Evolutionary conservation across 1,284 basidiomycete genomes (phyloP).

Genomic region (Cutaneotrichosporon cutaneum): DNA sequence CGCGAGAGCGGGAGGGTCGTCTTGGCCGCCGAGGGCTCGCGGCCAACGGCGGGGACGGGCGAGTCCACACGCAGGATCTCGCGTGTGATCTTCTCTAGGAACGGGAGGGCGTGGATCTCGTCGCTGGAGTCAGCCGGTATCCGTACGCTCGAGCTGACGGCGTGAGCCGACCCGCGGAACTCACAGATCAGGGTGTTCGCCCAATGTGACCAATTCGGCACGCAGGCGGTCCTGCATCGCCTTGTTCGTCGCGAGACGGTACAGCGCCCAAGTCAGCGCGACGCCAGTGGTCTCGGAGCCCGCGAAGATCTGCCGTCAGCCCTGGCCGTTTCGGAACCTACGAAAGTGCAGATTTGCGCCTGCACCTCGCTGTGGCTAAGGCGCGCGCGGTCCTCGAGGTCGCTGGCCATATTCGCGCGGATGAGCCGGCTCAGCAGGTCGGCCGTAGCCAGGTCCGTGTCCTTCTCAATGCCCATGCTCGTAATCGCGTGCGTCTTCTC

Average conservation of each 20-base stretch:
- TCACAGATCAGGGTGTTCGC: conserved; percentile 2
- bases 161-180: neutral
- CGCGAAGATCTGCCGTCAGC: conserved; percentile 40
- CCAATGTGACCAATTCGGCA: conserved; percentile 54
- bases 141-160: neutral
- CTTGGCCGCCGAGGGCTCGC: conserved; percentile 57
- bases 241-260: conserved; percentile 62
- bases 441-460: conserved; percentile 54
- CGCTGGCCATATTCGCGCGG: conserved; percentile 61
- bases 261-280: conserved; percentile 70
- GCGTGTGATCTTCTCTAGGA: conserved; percentile 64
- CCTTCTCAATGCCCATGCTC: conserved; percentile 44
- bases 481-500: conserved; percentile 9
- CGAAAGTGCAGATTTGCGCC: conserved; percentile 74
- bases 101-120: conserved; percentile 55
- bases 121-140: conserved; percentile 22
- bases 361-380: conserved; percentile 67
- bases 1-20: conserved; percentile 63
- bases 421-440: conserved; percentile 58
- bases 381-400: conserved; percentile 58
- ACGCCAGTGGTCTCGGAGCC: conserved; percentile 77
- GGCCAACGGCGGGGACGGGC: conserved; percentile 57
- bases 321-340: conserved; percentile 41
- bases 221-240: conserved; percentile 62
- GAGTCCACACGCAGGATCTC: conserved; percentile 66